Evolutionary conservation across 495 filamentous ascomycete genomes (phyloP).

Genomic region (Neohortaea acidophila): DNA sequence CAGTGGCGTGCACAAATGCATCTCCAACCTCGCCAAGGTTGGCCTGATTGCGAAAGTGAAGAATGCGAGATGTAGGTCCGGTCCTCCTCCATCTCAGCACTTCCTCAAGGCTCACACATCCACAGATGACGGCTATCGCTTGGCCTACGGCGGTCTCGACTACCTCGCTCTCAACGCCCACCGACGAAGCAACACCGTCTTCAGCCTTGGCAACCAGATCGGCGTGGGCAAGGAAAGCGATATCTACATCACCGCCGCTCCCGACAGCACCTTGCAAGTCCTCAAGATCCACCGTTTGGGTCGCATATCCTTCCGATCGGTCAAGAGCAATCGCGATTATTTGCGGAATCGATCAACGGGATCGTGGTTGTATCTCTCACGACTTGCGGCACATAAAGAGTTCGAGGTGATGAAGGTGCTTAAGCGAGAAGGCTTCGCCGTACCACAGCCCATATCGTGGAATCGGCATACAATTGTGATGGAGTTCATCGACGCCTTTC

Average conservation of each 20-base stretch:
- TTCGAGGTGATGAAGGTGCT: conserved; percentile 84
- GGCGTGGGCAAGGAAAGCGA: conserved; percentile 96
- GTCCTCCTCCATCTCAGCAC: not conserved
- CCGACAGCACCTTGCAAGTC: conserved; percentile 43
- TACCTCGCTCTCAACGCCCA: conserved; percentile 88
- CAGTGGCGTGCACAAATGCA: conserved; percentile 70
- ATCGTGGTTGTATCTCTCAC: conserved; percentile 95
- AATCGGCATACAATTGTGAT: conserved; percentile 92
- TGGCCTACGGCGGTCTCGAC: conserved; percentile 93
- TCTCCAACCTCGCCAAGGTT: conserved; percentile 82
- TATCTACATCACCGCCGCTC: conserved; percentile 76
- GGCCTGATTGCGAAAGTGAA: conserved; percentile 83
- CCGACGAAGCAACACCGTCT: conserved; percentile 58
- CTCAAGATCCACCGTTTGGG: conserved; percentile 91
- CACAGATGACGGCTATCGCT: conserved; percentile 82
- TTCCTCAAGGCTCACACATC: not conserved
- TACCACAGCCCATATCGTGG: conserved; percentile 73
- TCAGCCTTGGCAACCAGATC: conserved; percentile 86
- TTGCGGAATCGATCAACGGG: conserved; percentile 61
- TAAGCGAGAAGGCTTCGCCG: conserved; percentile 64
- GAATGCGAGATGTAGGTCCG: conserved; percentile 63
- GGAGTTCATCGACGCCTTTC: conserved; percentile 76
- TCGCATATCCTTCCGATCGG: conserved; percentile 89
- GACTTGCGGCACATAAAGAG: conserved; percentile 83
- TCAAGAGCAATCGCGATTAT: conserved; percentile 93